phyloP scores from a whole-genome alignment of 2,329 filamentous ascomycete species.

The Xylaria sp. region DNA sequence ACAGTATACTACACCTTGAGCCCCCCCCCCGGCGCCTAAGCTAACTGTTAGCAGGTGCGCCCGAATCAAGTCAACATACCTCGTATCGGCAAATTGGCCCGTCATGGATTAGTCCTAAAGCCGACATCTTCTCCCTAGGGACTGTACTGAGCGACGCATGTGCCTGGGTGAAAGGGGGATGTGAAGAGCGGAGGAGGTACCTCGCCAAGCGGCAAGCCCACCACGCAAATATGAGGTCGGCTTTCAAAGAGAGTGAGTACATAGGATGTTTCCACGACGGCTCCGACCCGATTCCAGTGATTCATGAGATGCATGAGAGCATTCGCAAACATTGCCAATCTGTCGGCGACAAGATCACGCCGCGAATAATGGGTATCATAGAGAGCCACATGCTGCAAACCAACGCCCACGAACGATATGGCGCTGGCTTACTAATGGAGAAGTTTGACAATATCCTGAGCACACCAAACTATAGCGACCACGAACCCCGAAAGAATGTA shows the following conservation, averaged over 20 bases:
- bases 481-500: background rate
- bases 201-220: conserved; percentile 5
- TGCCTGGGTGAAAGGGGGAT: conserved; percentile 20
- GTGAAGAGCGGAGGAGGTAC: conserved; percentile 9
- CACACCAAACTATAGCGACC: background rate
- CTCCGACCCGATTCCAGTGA: background rate
- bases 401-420: conserved; percentile 9
- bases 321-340: conserved; percentile 14
- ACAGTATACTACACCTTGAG: conserved; percentile 4
- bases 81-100: conserved; percentile 7
- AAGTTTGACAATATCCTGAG: conserved; percentile 5
- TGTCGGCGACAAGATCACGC: conserved; percentile 15
- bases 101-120: conserved; percentile 12
- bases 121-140: conserved; percentile 25
- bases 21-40: background rate
- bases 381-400: conserved; percentile 20
- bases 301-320: conserved; percentile 16
- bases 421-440: conserved; percentile 8
- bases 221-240: conserved; percentile 5
- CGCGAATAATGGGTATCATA: conserved; percentile 16
- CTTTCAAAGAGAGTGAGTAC: conserved; percentile 9
- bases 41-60: conserved; percentile 12
- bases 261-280: conserved; percentile 24
- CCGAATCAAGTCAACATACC: conserved; percentile 16
- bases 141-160: conserved; percentile 20